phyloP scores from a whole-genome alignment of 2,329 filamentous ascomycete genomes.

The Colletotrichum echinochloae region DNA sequence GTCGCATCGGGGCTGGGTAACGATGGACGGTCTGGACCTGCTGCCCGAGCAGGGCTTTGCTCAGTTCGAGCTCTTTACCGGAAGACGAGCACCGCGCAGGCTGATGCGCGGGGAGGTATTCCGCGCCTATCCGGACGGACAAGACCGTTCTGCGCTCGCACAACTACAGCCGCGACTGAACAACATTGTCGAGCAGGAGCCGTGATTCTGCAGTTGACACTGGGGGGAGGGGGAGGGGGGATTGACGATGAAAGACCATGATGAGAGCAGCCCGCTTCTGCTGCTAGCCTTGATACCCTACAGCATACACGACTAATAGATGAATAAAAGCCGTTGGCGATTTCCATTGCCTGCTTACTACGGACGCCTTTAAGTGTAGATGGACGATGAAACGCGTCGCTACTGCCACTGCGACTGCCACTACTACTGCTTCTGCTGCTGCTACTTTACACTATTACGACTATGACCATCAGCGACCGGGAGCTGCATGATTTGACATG shows the following conservation, averaged over 20 bases:
- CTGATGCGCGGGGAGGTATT: conserved; percentile 77
- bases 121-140: conserved; percentile 57
- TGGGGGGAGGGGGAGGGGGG: background rate
- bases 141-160: conserved; percentile 54
- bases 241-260: conserved; percentile 8
- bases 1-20: conserved; percentile 75
- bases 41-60: conserved; percentile 84
- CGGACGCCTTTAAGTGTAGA: background rate
- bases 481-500: conserved; percentile 14
- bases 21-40: conserved; percentile 81
- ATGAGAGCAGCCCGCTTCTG: background rate
- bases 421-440: background rate
- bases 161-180: conserved; percentile 56
- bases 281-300: conserved; percentile 31
- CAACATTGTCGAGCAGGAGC: conserved; percentile 55
- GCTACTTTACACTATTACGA: background rate
- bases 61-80: conserved; percentile 85
- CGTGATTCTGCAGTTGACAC: conserved; percentile 43
- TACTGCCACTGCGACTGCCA: background rate
- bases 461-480: conserved; percentile 12
- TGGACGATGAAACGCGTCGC: background rate
- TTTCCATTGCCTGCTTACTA: background rate
- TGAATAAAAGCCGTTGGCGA: conserved; percentile 7
- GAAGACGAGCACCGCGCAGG: conserved; percentile 74
- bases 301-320: conserved; percentile 33